Evolutionary conservation across 139 green algal genomes (phyloP).

Genomic region (Raphidocelis subcapitata): DNA sequence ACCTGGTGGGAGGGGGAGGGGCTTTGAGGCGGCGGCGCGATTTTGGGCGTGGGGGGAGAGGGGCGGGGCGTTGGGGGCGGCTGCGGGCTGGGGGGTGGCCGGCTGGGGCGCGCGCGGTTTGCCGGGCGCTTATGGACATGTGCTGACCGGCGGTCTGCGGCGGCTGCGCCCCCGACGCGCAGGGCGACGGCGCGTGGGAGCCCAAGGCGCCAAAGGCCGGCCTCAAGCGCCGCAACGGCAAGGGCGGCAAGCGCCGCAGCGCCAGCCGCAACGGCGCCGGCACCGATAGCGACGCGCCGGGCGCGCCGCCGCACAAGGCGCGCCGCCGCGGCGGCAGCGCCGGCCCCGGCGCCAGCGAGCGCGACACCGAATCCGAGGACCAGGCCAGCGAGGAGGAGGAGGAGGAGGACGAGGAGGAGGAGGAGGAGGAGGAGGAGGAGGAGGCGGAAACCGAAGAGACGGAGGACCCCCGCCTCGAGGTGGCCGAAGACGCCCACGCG

Average conservation of each 20-base stretch:
- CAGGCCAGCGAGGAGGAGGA: conserved; percentile 8
- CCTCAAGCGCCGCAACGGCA: conserved; percentile 7
- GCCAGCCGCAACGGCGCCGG: conserved; percentile 6
- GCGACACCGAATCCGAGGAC: neutral
- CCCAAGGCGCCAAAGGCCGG: conserved; percentile 44
- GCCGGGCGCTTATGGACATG: neutral
- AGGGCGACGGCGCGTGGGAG: conserved; percentile 74
- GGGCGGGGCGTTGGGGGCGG: too few relatives aligned
- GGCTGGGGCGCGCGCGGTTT: too few relatives aligned
- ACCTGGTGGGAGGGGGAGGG: conserved; percentile 50
- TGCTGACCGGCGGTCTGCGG: neutral
- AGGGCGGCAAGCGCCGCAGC: neutral
- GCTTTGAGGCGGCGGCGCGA: too few relatives aligned
- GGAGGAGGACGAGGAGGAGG: conserved; percentile 11
- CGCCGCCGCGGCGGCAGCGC: neutral
- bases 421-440: neutral
- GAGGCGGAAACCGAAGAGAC: neutral
- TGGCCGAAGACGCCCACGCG: too few relatives aligned
- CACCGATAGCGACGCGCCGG: conserved; percentile 3
- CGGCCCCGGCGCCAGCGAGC: neutral
- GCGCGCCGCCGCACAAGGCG: neutral
- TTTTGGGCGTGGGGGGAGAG: too few relatives aligned
- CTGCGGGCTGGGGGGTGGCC: too few relatives aligned
- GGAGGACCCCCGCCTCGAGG: too few relatives aligned
- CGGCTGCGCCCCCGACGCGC: neutral